Evolutionary conservation across 1,284 basidiomycete species (phyloP), one percentile per base, ranked within the genome.

Genomic region (Heterobasidion parviporum): DNA sequence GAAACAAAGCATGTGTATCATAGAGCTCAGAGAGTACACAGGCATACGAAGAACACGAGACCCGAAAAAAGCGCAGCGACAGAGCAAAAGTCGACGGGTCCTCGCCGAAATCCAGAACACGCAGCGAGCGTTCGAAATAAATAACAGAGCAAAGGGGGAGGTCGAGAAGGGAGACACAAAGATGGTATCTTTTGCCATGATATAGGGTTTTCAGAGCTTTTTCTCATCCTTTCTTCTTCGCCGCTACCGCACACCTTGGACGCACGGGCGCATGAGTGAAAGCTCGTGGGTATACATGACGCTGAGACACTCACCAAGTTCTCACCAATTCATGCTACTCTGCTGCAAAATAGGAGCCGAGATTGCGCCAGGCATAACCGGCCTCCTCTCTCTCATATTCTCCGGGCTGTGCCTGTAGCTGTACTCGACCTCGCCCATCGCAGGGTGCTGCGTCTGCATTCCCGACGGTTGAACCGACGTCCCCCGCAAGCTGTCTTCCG

Each of bases 401-500:
- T 62, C 64, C 54, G 64, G 60, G 44, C 59, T 63, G 35, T 64
- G 56, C 56, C 64, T 62, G 54, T 64, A 63, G 53, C 64, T 61
- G 52, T 67, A 68, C 56, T 64, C 58, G 12, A 44, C 62, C 63
- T 34, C 49, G 34, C 32, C 52, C 10, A 53, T 49, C 3, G 41
- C 53, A 10, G 20, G 34, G 50, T 45, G 52, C 15, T 33, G 38
- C 32, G 52, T 52, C 14, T 32, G 45, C 43, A 32, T 7, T 38
- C 6, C 38, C 46, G 26, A 44, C 8, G 36, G 52, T 26, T 51
- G 51, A 16, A n/a, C 52, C 8, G 26, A 16, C 26, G 59, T 52
- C 16, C 83, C 85, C 38, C 85, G 72, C 66, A 92, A 68, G 59
- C 83, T 85, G 67, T 91, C 89, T 70, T 90, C 89, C 3, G 88